Percentiles rank a stretch among this genome's conserved stretches.
These are phyloP conservation scores for Verticillium tricorpus DNA, from an alignment of 2,329 filamentous ascomycete species.

Conservation along the genomic window DNA sequence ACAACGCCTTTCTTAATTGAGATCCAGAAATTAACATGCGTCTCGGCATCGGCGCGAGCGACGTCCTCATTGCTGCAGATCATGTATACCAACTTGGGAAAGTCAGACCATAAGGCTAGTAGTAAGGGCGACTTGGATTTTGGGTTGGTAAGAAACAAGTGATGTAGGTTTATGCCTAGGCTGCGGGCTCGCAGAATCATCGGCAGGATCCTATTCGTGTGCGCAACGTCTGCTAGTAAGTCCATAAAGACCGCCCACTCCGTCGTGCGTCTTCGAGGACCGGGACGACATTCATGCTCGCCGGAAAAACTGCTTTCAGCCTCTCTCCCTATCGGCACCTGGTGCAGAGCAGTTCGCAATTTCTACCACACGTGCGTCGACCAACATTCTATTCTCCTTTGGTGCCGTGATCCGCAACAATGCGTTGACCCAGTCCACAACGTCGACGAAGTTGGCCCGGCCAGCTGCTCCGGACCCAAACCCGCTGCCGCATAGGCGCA, in stretches of 20 bases:
- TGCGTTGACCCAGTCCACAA: background rate
- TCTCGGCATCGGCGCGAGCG: no score
- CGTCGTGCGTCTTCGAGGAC: background rate
- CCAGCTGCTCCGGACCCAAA: background rate
- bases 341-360: background rate
- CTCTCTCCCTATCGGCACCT: background rate
- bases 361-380: no score
- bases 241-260: slow-evolving; percentile 1
- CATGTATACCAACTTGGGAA: no score
- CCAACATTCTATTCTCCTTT: no score
- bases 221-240: background rate
- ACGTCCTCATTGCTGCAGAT: no score
- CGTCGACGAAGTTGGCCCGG: background rate
- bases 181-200: no score
- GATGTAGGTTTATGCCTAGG: no score
- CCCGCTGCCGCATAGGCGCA: background rate
- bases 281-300: background rate
- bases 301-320: background rate
- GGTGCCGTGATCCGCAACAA: background rate
- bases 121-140: no score
- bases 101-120: no score
- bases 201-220: background rate
- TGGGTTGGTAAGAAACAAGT: no score
- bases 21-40: no score
- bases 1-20: no score